Conservation (phyloP, 2,329 filamentous ascomycete species). For the Cladosporium sp. region DNA sequence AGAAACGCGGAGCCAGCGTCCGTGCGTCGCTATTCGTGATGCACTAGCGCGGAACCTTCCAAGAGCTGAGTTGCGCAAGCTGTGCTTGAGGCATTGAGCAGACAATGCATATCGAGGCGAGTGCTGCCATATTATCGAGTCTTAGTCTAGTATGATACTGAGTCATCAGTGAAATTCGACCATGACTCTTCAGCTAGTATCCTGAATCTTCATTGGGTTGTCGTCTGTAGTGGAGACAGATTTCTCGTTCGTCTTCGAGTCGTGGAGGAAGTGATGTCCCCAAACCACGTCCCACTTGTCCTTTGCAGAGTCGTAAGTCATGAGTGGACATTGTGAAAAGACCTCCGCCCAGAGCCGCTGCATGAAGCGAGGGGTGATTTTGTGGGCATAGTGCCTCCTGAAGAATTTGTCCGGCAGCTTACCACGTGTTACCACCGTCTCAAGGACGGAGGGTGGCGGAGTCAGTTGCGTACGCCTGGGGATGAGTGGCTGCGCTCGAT, state of each 20-base stretch:
- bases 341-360: conserved; percentile 41
- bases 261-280: conserved; percentile 23
- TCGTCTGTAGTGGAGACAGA: neutral
- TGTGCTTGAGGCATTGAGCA: too few relatives aligned
- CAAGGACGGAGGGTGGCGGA: conserved; percentile 17
- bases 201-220: neutral
- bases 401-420: conserved; percentile 13
- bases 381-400: conserved; percentile 25
- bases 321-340: conserved; percentile 39
- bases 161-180: neutral
- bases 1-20: neutral
- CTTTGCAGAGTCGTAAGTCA: conserved; percentile 34
- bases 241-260: neutral
- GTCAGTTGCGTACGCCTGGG: conserved; percentile 10
- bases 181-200: neutral
- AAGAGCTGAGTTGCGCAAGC: neutral
- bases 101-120: too few relatives aligned
- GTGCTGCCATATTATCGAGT: neutral
- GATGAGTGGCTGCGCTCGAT: conserved; percentile 5
- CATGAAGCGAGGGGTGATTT: conserved; percentile 44
- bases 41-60: neutral
- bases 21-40: neutral
- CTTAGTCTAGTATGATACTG: neutral
- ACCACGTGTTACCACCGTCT: conserved; percentile 19
- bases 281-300: conserved; percentile 33